Base-by-base conservation (phyloP, 345 rosid species). In the Pistacia atlantica region DNA sequence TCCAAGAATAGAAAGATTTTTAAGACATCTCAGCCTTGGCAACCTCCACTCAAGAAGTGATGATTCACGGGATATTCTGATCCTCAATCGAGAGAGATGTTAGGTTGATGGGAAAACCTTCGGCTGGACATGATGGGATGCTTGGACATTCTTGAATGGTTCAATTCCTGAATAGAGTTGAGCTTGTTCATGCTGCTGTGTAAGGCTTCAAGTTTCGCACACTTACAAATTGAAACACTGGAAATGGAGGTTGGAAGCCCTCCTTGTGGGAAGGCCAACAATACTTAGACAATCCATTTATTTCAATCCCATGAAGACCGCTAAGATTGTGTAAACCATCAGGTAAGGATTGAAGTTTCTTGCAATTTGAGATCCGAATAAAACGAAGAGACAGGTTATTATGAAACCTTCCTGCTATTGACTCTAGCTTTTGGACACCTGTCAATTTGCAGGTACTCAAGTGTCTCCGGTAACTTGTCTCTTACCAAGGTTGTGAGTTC, bases 401-500 rank as follows among this genome's bases (percentile, higher is more conserved):
- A n/a, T 16, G 59, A 16, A 56, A 56, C 20, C 20, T 56, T n/a
- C 17, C 22, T 16, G 17, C 59, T 56, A 56, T 56, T 16, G 59
- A 56, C 16, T 56, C 59, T n/a, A 56, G 22, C 59, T 16, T 56
- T 56, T 5, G 59, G 59, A 16, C 59, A 11, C 5, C 17, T n/a
- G 6, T 5, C n/a, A 56, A 56, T 17, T 5, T 11, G 16, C 5
- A 56, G 61, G 61, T 57, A 8, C n/a, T 57, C 28, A n/a, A 57
- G 61, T 20, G 61, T 17, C 8, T 18, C 61, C 16, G 61, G 72
- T 28, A 68, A 17, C 38, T 22, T 57, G 46, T 11, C 57, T 20
- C 1, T 13, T 22, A 52, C 5, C 38, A 66, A 10, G 18, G 37
- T 13, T 65, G 55, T 77, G 37, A 80, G 54, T 72, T 65, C 65